Evolutionary conservation across 2,329 filamentous ascomycete genomes (phyloP).

Genomic region (Rutstroemia sp.): DNA sequence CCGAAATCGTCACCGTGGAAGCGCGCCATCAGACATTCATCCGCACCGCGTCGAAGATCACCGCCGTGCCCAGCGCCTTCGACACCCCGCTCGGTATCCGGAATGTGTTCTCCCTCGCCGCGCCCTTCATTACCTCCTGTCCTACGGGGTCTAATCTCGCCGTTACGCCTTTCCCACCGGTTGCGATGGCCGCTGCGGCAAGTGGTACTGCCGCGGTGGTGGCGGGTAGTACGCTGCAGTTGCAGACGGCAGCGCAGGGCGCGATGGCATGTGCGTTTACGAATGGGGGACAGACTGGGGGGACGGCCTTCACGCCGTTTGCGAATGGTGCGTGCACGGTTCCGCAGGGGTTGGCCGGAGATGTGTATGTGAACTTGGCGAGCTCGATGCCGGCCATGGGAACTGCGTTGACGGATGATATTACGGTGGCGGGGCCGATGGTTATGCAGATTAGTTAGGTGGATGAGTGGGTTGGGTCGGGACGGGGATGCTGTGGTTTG

Average conservation of each 20-base stretch:
- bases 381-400: slow-evolving; percentile 43
- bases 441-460: slow-evolving; percentile 36
- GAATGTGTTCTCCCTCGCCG: slow-evolving; percentile 66
- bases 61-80: slow-evolving; percentile 60
- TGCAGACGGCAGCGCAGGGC: slow-evolving; percentile 44
- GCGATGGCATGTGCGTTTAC: slow-evolving; percentile 62
- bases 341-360: slow-evolving; percentile 53
- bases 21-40: slow-evolving; percentile 68
- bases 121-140: slow-evolving; percentile 65
- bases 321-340: slow-evolving; percentile 49
- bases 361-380: slow-evolving; percentile 61
- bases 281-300: slow-evolving; percentile 48
- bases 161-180: slow-evolving; percentile 54
- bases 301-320: slow-evolving; percentile 53
- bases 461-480: not conserved
- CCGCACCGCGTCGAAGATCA: slow-evolving; percentile 48
- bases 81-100: slow-evolving; percentile 61
- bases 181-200: slow-evolving; percentile 42
- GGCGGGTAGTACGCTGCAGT: slow-evolving; percentile 36
- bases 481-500: too few species aligned
- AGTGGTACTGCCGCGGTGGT: slow-evolving; percentile 33
- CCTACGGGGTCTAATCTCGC: slow-evolving; percentile 57
- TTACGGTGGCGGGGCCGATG: slow-evolving; percentile 59
- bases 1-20: slow-evolving; percentile 65
- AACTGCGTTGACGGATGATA: slow-evolving; percentile 50